Conservation (phyloP, 495 filamentous ascomycete species). For the Xylaria venustula region DNA sequence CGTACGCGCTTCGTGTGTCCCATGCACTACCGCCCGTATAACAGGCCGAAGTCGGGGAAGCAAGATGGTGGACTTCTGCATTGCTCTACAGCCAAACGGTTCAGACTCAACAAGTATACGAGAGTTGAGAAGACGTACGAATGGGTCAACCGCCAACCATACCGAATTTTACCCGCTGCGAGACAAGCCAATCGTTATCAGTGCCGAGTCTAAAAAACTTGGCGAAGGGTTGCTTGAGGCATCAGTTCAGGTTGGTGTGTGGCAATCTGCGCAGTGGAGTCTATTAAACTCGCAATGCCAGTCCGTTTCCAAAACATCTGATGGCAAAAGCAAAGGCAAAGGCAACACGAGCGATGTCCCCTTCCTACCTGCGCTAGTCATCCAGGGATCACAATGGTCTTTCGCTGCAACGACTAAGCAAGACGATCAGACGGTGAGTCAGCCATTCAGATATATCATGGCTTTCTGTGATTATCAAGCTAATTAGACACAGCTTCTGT, state of each 20-base stretch:
- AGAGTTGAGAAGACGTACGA: not conserved
- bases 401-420: not conserved
- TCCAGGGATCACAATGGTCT: not conserved
- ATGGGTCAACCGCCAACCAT: not conserved
- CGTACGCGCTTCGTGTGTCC: not conserved
- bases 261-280: not conserved
- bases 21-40: not conserved
- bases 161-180: not conserved
- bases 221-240: not conserved
- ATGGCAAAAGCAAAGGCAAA: not conserved
- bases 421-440: not conserved
- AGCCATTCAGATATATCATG: not conserved
- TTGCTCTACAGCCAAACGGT: not conserved
- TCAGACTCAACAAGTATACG: not conserved
- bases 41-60: not conserved
- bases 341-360: not conserved
- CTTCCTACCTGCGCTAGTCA: not conserved
- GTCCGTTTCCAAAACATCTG: too few relatives aligned
- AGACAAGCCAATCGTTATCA: not conserved
- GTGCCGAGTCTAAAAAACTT: not conserved
- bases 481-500: not conserved
- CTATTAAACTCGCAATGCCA: too few relatives aligned
- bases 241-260: not conserved
- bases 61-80: not conserved
- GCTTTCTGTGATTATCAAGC: not conserved